Evolutionary conservation across 257 asterid genomes (phyloP), one percentile per base, ranked within the genome.

Genomic region (Solanum chmielewskii): DNA sequence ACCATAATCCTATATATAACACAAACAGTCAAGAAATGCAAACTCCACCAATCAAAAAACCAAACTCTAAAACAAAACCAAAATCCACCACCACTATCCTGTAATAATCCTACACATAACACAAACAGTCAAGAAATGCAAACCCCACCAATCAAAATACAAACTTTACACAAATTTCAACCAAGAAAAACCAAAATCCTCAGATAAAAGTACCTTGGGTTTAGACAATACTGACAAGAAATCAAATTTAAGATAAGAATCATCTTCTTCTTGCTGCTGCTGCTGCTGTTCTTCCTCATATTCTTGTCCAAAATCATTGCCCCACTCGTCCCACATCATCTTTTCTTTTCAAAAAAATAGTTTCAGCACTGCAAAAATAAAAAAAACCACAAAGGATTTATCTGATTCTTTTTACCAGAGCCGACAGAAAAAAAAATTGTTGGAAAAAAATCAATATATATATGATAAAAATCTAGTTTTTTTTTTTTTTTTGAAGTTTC

Each of bases 241-340:
- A 89, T 95, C 98, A 90, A 92, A 95, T 83, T 94, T 88, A 64
- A 93, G 86, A 84, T 90, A 60, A 76, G 96, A 89, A 62, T 90
- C 86, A 10, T 89, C 91, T 29, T 89, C 92, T 6, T 92, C 84
- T 86, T 68, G 39, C 29, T 68, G 33, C 16, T 92, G 33, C 16
- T 92, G 68, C 25, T 76, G 84, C 25, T 87, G 88, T 39, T 81
- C 83, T 86, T 87, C 90, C 75, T 90, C 92, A 41, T 88, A 41
- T 23, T 70, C 73, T 29, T 89, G 92, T 83, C 91, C 85, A 81
- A 91, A 88, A 83, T 84, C 81, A 87, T 83, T 89, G 87, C 86
- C 91, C 95, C 94, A 92, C 64, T 94, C 99, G 25, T 92, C 95
- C 94, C 98, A 93, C 98, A 91, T 91, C 97, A 94, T 95, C 82